These are phyloP conservation scores for Metarhizium album DNA, from an alignment of 2,329 filamentous ascomycete species.

Conservation along the genomic window DNA sequence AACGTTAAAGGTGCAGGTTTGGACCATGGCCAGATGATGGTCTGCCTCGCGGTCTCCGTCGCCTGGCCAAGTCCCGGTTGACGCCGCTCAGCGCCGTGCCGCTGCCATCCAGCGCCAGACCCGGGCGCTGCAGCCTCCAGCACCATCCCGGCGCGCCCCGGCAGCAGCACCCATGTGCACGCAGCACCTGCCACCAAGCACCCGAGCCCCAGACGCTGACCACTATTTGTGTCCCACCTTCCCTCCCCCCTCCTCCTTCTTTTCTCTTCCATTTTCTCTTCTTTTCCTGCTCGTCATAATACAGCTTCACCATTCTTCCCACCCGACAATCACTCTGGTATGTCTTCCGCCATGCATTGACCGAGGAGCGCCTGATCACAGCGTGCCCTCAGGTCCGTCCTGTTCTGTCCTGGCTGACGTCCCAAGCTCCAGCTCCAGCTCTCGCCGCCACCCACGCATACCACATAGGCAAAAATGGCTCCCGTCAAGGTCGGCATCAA, in stretches of 20 bases:
- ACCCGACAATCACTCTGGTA: constrained; percentile 2
- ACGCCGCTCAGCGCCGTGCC: too few species aligned
- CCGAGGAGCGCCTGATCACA: background rate
- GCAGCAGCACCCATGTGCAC: background rate
- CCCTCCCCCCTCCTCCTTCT: constrained; percentile 2
- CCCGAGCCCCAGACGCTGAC: too few species aligned
- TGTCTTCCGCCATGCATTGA: background rate
- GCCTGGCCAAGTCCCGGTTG: too few species aligned
- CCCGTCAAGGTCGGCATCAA: constrained; percentile 86
- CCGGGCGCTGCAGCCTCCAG: too few species aligned
- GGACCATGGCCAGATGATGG: too few species aligned
- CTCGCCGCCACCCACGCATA: constrained; percentile 9
- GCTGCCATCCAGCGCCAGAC: too few species aligned
- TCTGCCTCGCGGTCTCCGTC: too few species aligned
- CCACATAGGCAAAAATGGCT: too few species aligned
- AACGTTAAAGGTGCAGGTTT: too few species aligned
- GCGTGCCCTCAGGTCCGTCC: background rate
- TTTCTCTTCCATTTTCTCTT: background rate
- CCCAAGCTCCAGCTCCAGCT: constrained; percentile 6
- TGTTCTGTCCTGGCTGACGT: background rate
- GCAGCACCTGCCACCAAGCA: background rate
- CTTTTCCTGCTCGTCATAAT: background rate
- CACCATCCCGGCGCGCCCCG: too few species aligned
- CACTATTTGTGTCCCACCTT: constrained; percentile 3
- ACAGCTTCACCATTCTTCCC: constrained; percentile 4